Base-by-base conservation (phyloP, 2,329 filamentous ascomycete species). In the Fusarium floridanum region DNA sequence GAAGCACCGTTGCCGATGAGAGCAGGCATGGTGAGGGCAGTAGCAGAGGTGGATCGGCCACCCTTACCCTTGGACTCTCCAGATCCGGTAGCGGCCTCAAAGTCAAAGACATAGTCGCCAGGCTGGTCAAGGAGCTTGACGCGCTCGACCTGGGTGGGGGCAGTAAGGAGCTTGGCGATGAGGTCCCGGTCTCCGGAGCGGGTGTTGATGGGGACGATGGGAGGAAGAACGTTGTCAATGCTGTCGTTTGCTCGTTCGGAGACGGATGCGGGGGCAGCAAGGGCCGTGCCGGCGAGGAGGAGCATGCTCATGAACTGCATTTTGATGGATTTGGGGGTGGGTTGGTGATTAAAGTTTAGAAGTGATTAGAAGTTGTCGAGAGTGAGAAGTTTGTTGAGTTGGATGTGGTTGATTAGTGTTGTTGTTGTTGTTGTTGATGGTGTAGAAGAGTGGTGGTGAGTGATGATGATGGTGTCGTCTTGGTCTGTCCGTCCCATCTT, bases 21-120 rank as follows among this genome's bases (percentile, higher is more conserved):
- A n/a, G 86, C 85, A 0, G 87, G 87, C 80, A 88, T 87, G 29
- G 85, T 86, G 72, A 84, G 83, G 62, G 86, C 80, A 60, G 85
- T 85, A 41, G 87, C 85, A 8, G 83, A 79, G 36, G 85, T 68
- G 41, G 80, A 76, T 34, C 75, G 63, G 24, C 86, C 86, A 12
- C 85, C 86, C 24, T 79, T 79, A 22, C 81, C 81, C 22, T 59
- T 56, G 12, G 76, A 45, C 50, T 75, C 70, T 10, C 74, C 68
- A 10, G 62, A 45, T 9, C 59, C 41, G 1, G 76, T 66, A 10
- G 70, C 63, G 14, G 61, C 76, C 64, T 80, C 82, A 78, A 86
- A 86, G 79, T 85, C 81, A 76, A 86, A 86, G 72, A 85, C 77
- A 73, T 83, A 86, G 71, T 85, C 81, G 39, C 81, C 81, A 11